phyloP scores from a whole-genome alignment of 2,329 filamentous ascomycete species.

The Pestalotiopsis sp. region DNA sequence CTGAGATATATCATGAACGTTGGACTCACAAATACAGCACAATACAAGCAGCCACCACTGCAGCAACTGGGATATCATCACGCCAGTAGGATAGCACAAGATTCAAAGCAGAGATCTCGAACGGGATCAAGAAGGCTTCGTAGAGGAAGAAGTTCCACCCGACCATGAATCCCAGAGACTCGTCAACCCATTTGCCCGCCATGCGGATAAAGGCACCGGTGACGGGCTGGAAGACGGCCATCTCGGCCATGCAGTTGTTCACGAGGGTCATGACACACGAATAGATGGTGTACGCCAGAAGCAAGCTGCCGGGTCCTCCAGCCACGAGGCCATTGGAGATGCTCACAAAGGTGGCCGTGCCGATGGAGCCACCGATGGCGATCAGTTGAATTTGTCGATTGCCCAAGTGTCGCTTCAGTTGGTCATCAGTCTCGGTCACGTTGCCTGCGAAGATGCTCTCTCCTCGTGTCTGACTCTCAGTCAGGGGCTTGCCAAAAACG shows the following conservation, averaged over 20 bases:
- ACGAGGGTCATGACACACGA: constrained; percentile 58
- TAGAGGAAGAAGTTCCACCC: constrained; percentile 48
- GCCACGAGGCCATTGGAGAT: constrained; percentile 55
- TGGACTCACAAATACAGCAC: constrained; percentile 36
- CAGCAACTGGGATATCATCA: constrained; percentile 45
- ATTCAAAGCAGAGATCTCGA: constrained; percentile 43
- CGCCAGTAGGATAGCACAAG: constrained; percentile 49
- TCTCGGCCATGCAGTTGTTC: constrained; percentile 69
- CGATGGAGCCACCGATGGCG: constrained; percentile 57
- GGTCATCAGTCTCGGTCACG: not conserved
- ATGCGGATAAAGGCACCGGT: constrained; percentile 66
- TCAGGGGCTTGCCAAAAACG: not conserved
- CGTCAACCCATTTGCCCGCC: constrained; percentile 67
- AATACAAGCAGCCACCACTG: constrained; percentile 44
- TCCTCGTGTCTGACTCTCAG: not conserved
- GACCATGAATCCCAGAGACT: constrained; percentile 61
- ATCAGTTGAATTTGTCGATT: constrained; percentile 52
- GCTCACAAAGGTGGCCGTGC: constrained; percentile 58
- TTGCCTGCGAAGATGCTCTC: not conserved
- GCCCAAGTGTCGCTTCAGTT: constrained; percentile 6
- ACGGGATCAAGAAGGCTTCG: constrained; percentile 43
- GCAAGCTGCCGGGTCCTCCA: constrained; percentile 49
- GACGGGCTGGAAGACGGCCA: constrained; percentile 65
- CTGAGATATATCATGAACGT: not conserved
- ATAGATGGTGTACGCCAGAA: constrained; percentile 60